phyloP scores from a whole-genome alignment of 768 basidiomycete species.

The Sporobolomyces phaffii region DNA sequence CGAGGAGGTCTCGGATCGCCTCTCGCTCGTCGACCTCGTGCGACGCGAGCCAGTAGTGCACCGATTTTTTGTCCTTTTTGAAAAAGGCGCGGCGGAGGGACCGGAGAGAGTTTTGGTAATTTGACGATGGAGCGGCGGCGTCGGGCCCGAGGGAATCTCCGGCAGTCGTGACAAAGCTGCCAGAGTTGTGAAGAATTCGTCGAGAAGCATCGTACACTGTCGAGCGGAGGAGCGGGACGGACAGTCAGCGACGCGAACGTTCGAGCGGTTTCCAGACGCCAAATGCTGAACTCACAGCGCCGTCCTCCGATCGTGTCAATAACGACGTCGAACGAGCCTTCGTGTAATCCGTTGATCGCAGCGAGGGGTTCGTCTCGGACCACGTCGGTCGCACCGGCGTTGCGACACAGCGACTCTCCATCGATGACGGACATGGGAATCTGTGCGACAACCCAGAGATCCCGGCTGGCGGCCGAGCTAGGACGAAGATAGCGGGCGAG shows the following conservation, averaged over 20 bases:
- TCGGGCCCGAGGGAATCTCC: slow-evolving; percentile 17
- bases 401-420: slow-evolving; percentile 20
- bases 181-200: slow-evolving; percentile 40
- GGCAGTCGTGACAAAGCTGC: slow-evolving; percentile 35
- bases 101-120: slow-evolving; percentile 32
- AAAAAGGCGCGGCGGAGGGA: slow-evolving; percentile 42
- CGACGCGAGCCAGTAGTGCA: slow-evolving; percentile 35
- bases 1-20: slow-evolving; percentile 39
- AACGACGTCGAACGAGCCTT: slow-evolving; percentile 42
- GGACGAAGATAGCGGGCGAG: slow-evolving; percentile 31
- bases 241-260: not conserved
- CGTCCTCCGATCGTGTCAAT: slow-evolving; percentile 42
- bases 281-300: slow-evolving; percentile 8
- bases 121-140: not conserved
- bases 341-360: slow-evolving; percentile 39
- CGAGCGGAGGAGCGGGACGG: not conserved
- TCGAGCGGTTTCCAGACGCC: not conserved
- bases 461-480: not conserved
- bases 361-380: slow-evolving; percentile 40
- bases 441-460: slow-evolving; percentile 39
- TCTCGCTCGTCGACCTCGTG: slow-evolving; percentile 35
- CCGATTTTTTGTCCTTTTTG: slow-evolving; percentile 41
- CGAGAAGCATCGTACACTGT: slow-evolving; percentile 43
- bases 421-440: slow-evolving; percentile 31
- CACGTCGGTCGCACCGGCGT: slow-evolving; percentile 38